These are phyloP conservation scores for Simplicillium sp. DNA, from an alignment of 2,329 filamentous ascomycete genomes.

Conservation along the genomic window DNA sequence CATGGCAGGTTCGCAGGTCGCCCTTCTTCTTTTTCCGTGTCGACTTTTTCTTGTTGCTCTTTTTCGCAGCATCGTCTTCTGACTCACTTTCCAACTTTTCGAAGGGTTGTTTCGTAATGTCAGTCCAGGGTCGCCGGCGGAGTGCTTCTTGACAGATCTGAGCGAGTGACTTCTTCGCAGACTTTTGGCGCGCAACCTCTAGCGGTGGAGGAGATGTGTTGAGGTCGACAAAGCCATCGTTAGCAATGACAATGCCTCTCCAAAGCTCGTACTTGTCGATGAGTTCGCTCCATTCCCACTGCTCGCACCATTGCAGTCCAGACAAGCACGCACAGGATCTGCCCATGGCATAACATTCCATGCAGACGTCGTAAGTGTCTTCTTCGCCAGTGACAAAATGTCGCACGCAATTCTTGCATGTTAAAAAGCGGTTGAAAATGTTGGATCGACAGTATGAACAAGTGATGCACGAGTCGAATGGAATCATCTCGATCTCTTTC, in stretches of 20 bases:
- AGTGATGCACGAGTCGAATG: slow-evolving; percentile 84
- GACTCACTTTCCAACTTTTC: slow-evolving; percentile 37
- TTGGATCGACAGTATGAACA: slow-evolving; percentile 95
- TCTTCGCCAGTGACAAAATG: slow-evolving; percentile 56
- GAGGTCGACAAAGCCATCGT: slow-evolving; percentile 58
- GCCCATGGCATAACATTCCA: slow-evolving; percentile 98
- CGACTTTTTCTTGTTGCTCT: slow-evolving; percentile 51
- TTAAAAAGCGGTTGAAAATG: slow-evolving; percentile 94
- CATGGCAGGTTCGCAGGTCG: slow-evolving; percentile 60
- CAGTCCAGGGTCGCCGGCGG: slow-evolving; percentile 68
- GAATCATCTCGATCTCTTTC: slow-evolving; percentile 62
- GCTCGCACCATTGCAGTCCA: slow-evolving; percentile 81
- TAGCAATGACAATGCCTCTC: slow-evolving; percentile 67
- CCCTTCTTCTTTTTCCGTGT: slow-evolving; percentile 44
- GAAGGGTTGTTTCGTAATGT: slow-evolving; percentile 56
- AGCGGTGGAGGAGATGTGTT: slow-evolving; percentile 61
- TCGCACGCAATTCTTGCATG: slow-evolving; percentile 75
- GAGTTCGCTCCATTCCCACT: slow-evolving; percentile 78
- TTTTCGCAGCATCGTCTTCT: slow-evolving; percentile 54
- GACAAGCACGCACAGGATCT: slow-evolving; percentile 86
- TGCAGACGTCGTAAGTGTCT: slow-evolving; percentile 90
- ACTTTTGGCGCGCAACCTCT: slow-evolving; percentile 55
- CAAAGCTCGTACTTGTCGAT: slow-evolving; percentile 71
- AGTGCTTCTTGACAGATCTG: slow-evolving; percentile 93
- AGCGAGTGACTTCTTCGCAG: slow-evolving; percentile 70